Conservation (phyloP, 1,284 basidiomycete genomes). For the Schizophyllum commune region DNA sequence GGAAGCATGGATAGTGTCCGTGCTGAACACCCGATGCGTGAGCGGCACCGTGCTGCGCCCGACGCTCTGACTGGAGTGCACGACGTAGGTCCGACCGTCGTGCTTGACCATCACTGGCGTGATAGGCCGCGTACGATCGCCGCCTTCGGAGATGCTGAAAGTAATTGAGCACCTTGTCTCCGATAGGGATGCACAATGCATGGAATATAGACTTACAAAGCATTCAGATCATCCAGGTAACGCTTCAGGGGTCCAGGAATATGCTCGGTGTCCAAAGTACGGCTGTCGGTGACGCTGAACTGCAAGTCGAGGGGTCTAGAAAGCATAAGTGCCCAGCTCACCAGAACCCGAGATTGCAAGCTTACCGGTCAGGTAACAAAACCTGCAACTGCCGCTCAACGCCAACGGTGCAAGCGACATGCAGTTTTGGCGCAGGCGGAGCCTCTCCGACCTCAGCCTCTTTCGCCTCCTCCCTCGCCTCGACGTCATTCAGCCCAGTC, state of each 20-base stretch:
- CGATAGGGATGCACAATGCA: too few species aligned
- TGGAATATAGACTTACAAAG: constrained; percentile 45
- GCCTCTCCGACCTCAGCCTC: background rate
- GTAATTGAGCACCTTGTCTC: too few species aligned
- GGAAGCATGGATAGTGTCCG: too few species aligned
- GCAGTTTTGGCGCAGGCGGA: constrained; percentile 1
- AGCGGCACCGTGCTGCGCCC: constrained; percentile 33
- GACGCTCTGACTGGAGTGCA: constrained; percentile 42
- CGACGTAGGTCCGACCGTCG: constrained; percentile 36
- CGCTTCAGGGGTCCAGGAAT: constrained; percentile 36
- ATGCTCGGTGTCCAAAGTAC: constrained; percentile 17
- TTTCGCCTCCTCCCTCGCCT: background rate
- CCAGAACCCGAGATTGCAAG: too few species aligned
- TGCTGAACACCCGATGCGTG: constrained; percentile 19
- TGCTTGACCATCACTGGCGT: constrained; percentile 43
- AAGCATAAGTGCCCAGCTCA: too few species aligned
- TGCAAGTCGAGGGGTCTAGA: constrained; percentile 43
- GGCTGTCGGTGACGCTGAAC: constrained; percentile 32
- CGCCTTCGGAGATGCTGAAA: constrained; percentile 26
- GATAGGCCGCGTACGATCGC: constrained; percentile 30
- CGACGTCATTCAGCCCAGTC: too few species aligned
- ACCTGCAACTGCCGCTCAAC: constrained; percentile 33
- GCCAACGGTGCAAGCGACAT: constrained; percentile 24
- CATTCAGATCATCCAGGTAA: constrained; percentile 33
- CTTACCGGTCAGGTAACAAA: constrained; percentile 53